Evolutionary conservation across 805 yeast genomes (phyloP), one percentile per base, ranked within the genome.

Genomic region (Zygotorulaspora florentina): DNA sequence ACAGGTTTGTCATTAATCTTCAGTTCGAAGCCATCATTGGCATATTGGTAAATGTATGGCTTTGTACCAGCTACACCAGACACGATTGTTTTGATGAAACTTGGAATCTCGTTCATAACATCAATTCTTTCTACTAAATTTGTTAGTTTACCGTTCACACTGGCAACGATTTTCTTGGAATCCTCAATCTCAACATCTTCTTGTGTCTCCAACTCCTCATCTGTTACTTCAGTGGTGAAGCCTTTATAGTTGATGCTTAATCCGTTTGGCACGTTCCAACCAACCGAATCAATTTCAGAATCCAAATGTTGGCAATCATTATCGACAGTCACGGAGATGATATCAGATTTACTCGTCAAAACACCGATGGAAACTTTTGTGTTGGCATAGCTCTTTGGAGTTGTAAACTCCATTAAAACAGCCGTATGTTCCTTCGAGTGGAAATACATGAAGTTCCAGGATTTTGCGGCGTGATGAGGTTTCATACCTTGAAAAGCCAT

Each of bases 401-500:
- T 93, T 37, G 90, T 85, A 72, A 87, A 93, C 68, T 93, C 97
- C 96, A 93, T 93, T 54, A 86, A 77, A 13, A 89, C 81, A 9
- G 87, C 95, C 29, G 91, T 74, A 56, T 76, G 73, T 33, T 80
- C 71, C 42, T 80, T 76, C 15, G 93, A 84, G 64, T 87, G 96
- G 76, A 86, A 91, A 68, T 87, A 85, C 51, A 87, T 69, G 65
- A 93, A 93, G 69, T 91, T 93, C 99, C 99, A 93, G 17, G 88
- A 70, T 50, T 95, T 87, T 46, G 99, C 99, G 29, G 97, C 96
- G 69, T 93, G 99, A 68, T 93, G 97, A 8, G 99, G 99, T 68
- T 93, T 93, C 98, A 93, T 90, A 51, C 98, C 98, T 72, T 93
- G 99, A 56, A 88, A 71, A 6, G 99, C 99, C 91, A 87, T 83